These are phyloP conservation scores for Verticillium alfalfae DNA, from an alignment of 2,329 filamentous ascomycete genomes.

Conservation along the genomic window DNA sequence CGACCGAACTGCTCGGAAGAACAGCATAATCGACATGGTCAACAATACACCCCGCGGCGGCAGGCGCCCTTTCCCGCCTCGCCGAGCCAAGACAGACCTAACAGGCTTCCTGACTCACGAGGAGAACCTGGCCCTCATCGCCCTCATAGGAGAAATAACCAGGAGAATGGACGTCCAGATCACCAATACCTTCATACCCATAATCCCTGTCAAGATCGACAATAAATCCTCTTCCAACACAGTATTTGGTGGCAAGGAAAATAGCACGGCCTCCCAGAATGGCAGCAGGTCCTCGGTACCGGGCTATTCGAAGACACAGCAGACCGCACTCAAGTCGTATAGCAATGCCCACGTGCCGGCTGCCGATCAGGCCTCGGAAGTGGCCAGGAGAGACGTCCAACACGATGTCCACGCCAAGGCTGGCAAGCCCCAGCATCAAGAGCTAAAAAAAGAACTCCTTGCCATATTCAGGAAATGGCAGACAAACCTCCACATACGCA, in stretches of 20 bases:
- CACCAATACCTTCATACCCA: constrained; percentile 18
- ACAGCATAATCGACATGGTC: neutral
- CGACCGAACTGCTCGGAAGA: neutral
- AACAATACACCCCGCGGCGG: neutral
- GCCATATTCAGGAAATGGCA: constrained; percentile 79
- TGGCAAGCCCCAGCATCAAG: constrained; percentile 17
- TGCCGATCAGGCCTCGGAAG: constrained; percentile 25
- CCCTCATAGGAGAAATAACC: constrained; percentile 45
- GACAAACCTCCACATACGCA: constrained; percentile 59
- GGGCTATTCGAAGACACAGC: constrained; percentile 3
- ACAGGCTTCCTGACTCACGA: constrained; percentile 39
- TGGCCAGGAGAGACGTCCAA: constrained; percentile 4
- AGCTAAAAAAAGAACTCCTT: constrained; percentile 65
- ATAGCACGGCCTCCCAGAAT: constrained; percentile 1
- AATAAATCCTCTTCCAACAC: neutral
- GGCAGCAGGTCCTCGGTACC: constrained; percentile 4
- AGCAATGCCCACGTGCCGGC: constrained; percentile 20
- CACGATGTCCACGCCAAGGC: neutral
- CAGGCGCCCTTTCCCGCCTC: constrained; percentile 4
- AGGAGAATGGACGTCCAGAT: constrained; percentile 51
- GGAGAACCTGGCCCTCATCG: constrained; percentile 47
- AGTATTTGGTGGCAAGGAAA: constrained; percentile 13
- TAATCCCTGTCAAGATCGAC: neutral
- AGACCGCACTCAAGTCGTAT: constrained; percentile 13
- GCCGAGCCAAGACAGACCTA: constrained; percentile 41